Percentiles rank a stretch among this genome's conserved stretches.
These are phyloP conservation scores for Bidens hawaiensis DNA, from an alignment of 140 eudicot species.

Conservation along the genomic window DNA sequence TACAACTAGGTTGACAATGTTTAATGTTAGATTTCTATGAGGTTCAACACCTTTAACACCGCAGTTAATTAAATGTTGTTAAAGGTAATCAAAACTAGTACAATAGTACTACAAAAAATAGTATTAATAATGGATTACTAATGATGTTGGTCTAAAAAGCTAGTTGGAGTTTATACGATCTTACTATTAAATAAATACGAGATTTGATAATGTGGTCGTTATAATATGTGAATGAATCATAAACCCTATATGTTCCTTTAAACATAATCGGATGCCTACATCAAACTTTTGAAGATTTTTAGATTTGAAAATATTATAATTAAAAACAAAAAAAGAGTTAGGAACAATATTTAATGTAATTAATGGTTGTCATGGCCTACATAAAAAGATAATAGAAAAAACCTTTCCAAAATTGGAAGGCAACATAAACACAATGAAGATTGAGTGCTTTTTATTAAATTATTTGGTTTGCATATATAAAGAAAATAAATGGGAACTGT, in stretches of 20 bases:
- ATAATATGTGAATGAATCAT: slow-evolving; percentile 2
- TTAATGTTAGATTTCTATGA: not conserved
- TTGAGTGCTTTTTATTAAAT: slow-evolving; percentile 2
- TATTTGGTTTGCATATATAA: not conserved
- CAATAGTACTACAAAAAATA: not conserved
- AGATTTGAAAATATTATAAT: slow-evolving; percentile 1
- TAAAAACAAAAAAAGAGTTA: not conserved
- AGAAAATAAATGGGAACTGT: slow-evolving; percentile 2
- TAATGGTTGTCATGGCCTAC: slow-evolving; percentile 10
- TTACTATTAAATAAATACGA: not conserved
- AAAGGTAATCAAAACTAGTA: not conserved
- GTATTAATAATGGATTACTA: not conserved
- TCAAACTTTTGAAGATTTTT: slow-evolving; percentile 7
- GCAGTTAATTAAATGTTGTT: not conserved
- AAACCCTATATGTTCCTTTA: slow-evolving; percentile 11
- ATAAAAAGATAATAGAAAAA: not conserved
- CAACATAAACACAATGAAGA: slow-evolving; percentile 20
- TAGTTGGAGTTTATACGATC: not conserved
- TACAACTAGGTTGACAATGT: no score
- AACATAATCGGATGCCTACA: slow-evolving; percentile 13
- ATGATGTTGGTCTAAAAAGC: not conserved
- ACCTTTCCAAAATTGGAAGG: slow-evolving; percentile 14
- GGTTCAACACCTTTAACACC: not conserved
- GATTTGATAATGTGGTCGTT: slow-evolving; percentile 6
- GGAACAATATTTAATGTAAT: slow-evolving; percentile 7